Base-by-base conservation (phyloP, 1,284 basidiomycete genomes). In the Boletellus sp. region DNA sequence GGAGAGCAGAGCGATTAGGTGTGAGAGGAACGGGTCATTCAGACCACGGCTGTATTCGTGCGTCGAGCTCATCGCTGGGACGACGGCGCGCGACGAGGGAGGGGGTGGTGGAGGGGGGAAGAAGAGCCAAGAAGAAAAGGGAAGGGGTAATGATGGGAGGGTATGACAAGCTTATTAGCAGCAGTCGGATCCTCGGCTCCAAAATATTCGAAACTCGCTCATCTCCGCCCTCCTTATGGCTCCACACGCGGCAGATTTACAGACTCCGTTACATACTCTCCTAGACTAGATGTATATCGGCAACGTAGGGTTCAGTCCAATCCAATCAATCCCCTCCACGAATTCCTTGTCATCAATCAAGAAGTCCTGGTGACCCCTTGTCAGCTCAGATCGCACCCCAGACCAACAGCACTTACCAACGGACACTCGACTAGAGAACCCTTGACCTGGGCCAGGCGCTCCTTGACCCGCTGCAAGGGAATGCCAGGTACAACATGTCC, bases 401-500 rank as follows among this genome's bases (percentile, higher is more conserved):
- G 45, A 39, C 37, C 42, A 43, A 40, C 37, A n/a, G n/a, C 35
- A 33, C 65, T 52, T 57, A 89, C 88, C 62, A 92, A 65, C 40
- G 89, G 87, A 60, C 79, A 81, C 61, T 91, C 89, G 3, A 91
- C 88, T n/a, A 91, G 64, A 11, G 85, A 75, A 33, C 88, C 89
- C 60, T 73, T 78, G 51, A 97, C 83, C 59, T 82, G 74, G 30
- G 75, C 73, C 42, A 97, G 78, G 35, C 83, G 80, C 41, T 82
- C 73, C 75, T 95, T 93, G 60, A 93, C 78, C 43, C 85, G 80
- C 2, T 76, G 71, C 19, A 93, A 70, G 0, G 80, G 67, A 28
- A 91, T 62, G 5, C 75, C 82, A 11, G 83, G 83, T 2, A 82
- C 84, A 47, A 96, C 85, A 69, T 96, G 94, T 3, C 92, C 92